phyloP scores from a whole-genome alignment of 176 grass and related monocot genomes.

The Oryza brachyantha region DNA sequence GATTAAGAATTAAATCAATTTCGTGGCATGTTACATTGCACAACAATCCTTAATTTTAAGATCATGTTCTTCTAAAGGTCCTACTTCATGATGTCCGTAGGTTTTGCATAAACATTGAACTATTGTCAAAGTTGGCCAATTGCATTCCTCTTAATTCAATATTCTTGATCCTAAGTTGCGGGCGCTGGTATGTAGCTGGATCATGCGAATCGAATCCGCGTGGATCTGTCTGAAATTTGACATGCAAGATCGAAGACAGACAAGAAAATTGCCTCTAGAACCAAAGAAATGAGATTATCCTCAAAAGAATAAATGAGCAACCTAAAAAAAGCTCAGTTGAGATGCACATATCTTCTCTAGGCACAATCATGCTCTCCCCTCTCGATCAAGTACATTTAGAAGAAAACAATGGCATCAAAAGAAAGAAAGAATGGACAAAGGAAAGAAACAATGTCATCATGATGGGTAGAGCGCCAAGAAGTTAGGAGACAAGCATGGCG shows the following conservation, averaged over 20 bases:
- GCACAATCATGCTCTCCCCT: constrained; percentile 40
- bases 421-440: constrained; percentile 13
- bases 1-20: background rate
- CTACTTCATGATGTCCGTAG: background rate
- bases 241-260: background rate
- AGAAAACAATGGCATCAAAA: background rate
- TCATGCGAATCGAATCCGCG: background rate
- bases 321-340: background rate
- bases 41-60: background rate
- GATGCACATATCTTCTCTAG: background rate
- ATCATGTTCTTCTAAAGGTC: background rate
- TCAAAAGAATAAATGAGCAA: constrained; percentile 15
- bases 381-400: background rate
- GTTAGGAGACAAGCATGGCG: constrained; percentile 56
- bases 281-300: background rate
- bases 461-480: constrained; percentile 63
- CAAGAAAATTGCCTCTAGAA: background rate
- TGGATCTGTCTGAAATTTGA: background rate
- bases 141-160: background rate
- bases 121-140: background rate
- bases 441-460: constrained; percentile 12
- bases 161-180: too few relatives aligned
- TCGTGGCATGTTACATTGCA: background rate
- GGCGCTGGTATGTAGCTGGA: background rate
- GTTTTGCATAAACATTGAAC: too few relatives aligned